Base-by-base conservation (phyloP, 768 basidiomycete species). In the Phlebiopsis gigantea region DNA sequence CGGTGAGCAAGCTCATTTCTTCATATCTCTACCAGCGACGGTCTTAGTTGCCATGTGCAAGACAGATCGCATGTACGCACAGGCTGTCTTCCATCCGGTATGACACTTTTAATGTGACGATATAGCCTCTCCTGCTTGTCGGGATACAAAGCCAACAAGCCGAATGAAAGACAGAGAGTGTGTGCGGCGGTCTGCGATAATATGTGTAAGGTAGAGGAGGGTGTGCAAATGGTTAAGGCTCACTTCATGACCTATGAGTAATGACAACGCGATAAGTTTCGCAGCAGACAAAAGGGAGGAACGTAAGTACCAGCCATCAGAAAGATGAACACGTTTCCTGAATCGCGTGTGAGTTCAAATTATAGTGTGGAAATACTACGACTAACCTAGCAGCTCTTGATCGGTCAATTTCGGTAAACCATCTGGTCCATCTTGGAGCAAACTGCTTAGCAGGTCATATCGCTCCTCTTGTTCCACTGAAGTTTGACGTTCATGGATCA, bases 241-340 rank as follows among this genome's bases (percentile, higher is more conserved):
- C n/a, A 79, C 80, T 70, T 83, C 82, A 58, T 83, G 80, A 8
- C 63, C 63, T 25, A 30, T 24, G 9, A 2, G 26, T n/a, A 7
- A 5, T 25, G 44, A 45, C 9, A 9, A 45, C 7, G 6, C 19
- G n/a, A 25, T 19, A n/a, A n/a, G n/a, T n/a, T n/a, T n/a, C n/a
- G n/a, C n/a, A n/a, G n/a, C n/a, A n/a, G n/a, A n/a, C n/a, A n/a
- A n/a, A n/a, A n/a, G n/a, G n/a, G n/a, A n/a, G n/a, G n/a, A n/a
- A n/a, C n/a, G n/a, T n/a, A n/a, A 56, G 12, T 46, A 61, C 84
- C 66, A 25, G 84, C 84, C 19, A 86, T 63, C 24, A 85, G 63
- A 56, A 75, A 71, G n/a, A 76, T 69, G 64, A 72, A 76, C 7
- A 72, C 61, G 53, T 76, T 74, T 7, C 70, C 70, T 68, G 53